Base-by-base conservation (phyloP, 768 basidiomycete species). In the Lactarius akahatsu region DNA sequence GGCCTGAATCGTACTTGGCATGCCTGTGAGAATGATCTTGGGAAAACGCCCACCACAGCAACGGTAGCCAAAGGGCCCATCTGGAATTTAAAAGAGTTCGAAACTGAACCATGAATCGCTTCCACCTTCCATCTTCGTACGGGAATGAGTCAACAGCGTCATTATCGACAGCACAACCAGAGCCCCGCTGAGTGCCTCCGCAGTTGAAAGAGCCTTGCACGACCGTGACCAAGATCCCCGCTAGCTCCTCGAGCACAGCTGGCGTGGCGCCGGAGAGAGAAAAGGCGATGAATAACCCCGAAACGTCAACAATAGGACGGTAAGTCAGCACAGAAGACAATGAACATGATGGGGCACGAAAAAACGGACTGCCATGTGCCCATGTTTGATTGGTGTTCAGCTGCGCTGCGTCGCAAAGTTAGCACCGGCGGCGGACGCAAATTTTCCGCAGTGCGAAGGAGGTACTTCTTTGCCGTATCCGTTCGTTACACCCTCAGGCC, bases 111-210 rank as follows among this genome's bases (percentile, higher is more conserved):
- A 32, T 18, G 2, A 32, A n/a, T 34, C 13, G 30, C n/a, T 20
- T n/a, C 55, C 34, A 57, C 30, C 32, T 23, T 34, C 45, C 32
- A 32, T 23, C 61, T 54, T 62, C 61, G 47, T 50, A 62, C 32
- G n/a, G 6, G 32, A 8, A 57, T 18, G 9, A 34, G 36, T 11
- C 11, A 26, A 23, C 18, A 36, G 11, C 18, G 13, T n/a, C 56
- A 9, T 30, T 1, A 10, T 5, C 16, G 55, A 34, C 20, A 18
- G 18, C 11, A 30, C 56, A 57, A 32, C 18, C 15, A 50, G 16
- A 28, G 26, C 41, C 15, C 26, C 41, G 13, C 26, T 10, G 18
- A 20, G n/a, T 15, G 20, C 2, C 26, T 10, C 59, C 16, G 13
- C 41, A 40, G 16, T 34, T 9, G 41, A 30, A 41, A 32, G 30